Conservation (phyloP, 129 eudicot species). For the Escallonia herrerae region DNA sequence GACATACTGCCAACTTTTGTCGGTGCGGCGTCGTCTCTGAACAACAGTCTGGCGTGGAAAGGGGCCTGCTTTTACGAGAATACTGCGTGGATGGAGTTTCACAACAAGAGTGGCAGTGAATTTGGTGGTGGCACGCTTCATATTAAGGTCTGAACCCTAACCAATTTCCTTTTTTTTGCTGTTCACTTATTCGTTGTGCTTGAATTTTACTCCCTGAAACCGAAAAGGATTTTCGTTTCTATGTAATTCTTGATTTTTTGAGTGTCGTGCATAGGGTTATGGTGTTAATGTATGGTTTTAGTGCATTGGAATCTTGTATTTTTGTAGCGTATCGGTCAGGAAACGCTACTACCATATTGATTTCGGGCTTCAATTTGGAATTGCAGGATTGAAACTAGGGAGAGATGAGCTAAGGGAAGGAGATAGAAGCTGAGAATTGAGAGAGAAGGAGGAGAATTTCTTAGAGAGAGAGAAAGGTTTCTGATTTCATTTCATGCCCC, state of each 20-base stretch:
- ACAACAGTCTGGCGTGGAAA: slow-evolving; percentile 59
- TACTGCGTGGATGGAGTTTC: slow-evolving; percentile 85
- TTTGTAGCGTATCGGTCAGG: too few relatives aligned
- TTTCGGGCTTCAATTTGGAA: too few relatives aligned
- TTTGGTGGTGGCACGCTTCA: slow-evolving; percentile 99
- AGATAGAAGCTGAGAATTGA: too few relatives aligned
- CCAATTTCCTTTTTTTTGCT: not conserved
- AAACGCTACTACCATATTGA: too few relatives aligned
- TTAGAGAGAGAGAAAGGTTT: too few relatives aligned
- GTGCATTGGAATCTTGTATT: not conserved
- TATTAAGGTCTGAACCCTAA: slow-evolving; percentile 43
- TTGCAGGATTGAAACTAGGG: too few relatives aligned
- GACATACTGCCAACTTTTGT: slow-evolving; percentile 88
- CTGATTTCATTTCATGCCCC: too few relatives aligned
- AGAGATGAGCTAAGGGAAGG: too few relatives aligned
- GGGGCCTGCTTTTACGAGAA: slow-evolving; percentile 93
- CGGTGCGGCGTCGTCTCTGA: slow-evolving; percentile 54
- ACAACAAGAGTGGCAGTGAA: slow-evolving; percentile 61
- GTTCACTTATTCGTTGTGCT: not conserved
- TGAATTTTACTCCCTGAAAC: not conserved
- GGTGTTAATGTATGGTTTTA: too few relatives aligned
- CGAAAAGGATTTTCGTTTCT: not conserved
- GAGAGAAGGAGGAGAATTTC: too few relatives aligned
- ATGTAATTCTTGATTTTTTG: not conserved
- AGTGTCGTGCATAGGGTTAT: not conserved